phyloP scores from a whole-genome alignment of 768 basidiomycete genomes.

The Candolleomyces efflorescens region DNA sequence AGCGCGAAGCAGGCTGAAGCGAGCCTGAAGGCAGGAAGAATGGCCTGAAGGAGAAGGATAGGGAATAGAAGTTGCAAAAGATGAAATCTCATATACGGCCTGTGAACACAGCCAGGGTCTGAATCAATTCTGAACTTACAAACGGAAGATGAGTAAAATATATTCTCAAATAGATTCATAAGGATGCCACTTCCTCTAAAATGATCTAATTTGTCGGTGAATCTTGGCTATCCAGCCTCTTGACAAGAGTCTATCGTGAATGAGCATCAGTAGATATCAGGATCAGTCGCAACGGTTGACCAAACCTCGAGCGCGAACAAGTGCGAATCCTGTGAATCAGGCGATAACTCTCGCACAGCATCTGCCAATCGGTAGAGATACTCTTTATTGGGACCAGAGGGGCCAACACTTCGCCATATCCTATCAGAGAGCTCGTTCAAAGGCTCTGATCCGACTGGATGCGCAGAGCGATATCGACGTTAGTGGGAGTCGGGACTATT shows the following conservation, averaged over 20 bases:
- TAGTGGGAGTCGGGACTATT: background rate
- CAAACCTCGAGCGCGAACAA: slow-evolving; percentile 70
- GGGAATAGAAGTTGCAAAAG: background rate
- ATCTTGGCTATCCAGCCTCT: background rate
- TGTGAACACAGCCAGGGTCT: too few relatives aligned
- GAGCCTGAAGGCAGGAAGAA: too few relatives aligned
- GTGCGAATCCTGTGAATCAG: slow-evolving; percentile 72
- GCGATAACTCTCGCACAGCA: slow-evolving; percentile 70
- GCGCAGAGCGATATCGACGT: background rate
- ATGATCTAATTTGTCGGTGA: background rate
- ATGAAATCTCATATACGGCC: background rate
- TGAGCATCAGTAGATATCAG: background rate
- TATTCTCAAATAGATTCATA: too few relatives aligned
- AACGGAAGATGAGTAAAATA: too few relatives aligned
- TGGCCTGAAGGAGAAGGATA: too few relatives aligned
- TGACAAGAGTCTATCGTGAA: slow-evolving; percentile 1
- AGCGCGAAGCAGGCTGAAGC: too few relatives aligned
- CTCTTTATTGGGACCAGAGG: slow-evolving; percentile 91
- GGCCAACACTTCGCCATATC: slow-evolving; percentile 76
- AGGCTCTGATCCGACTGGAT: slow-evolving; percentile 76
- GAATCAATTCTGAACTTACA: too few relatives aligned
- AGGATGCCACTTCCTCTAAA: background rate
- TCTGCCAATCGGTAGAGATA: slow-evolving; percentile 79
- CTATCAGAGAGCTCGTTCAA: slow-evolving; percentile 59
- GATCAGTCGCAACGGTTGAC: background rate